Evolutionary conservation across 129 eudicot species (phyloP), one percentile per base, ranked within the genome.

Genomic region (Helianthus tuberosus): DNA sequence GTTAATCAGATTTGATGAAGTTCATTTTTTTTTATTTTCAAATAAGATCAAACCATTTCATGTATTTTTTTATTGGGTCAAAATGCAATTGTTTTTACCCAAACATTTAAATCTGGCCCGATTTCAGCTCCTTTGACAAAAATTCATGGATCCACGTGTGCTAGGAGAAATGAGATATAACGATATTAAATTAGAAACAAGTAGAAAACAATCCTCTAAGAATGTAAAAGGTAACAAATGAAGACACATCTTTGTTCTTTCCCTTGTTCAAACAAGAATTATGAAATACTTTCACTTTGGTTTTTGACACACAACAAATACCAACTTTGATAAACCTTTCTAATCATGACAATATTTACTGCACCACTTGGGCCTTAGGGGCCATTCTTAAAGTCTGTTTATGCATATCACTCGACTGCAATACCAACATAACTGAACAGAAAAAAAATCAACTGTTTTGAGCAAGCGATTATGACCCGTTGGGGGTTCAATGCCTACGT

Each of bases 391-490:
- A 80, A 67, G 46, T 79, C 64, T 66, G 78, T 76, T 82, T 86
- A 68, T 76, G 80, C 87, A 79, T 75, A 75, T 75, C 66, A 71
- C 55, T 75, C 72, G 65, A 73, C 61, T 68, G 80, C 64, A 77
- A 75, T 46, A 85, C 79, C 64, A 78, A 59, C 68, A 10, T 36
- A 69, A 76, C 50, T 54, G 36, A 32, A 32, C 36, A 32, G 36
- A 43, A 53, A 65, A 80, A 64, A 81, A 64, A 6, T 35, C 68
- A 76, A 64, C 88, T 41, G 60, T 80, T 63, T 73, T 73, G 15
- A 85, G 89, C 43, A 51, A 32, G 13, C 85, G 88, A 60, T 53
- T 78, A 76, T 53, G 80, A 76, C 67, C 77, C 52, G 41, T 46
- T 5, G 54, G 38, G 38, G 47, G 32, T 11, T 68, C 84, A 77